phyloP scores from a whole-genome alignment of 164 flowering plant genomes.

The Aristolochia contorta region DNA sequence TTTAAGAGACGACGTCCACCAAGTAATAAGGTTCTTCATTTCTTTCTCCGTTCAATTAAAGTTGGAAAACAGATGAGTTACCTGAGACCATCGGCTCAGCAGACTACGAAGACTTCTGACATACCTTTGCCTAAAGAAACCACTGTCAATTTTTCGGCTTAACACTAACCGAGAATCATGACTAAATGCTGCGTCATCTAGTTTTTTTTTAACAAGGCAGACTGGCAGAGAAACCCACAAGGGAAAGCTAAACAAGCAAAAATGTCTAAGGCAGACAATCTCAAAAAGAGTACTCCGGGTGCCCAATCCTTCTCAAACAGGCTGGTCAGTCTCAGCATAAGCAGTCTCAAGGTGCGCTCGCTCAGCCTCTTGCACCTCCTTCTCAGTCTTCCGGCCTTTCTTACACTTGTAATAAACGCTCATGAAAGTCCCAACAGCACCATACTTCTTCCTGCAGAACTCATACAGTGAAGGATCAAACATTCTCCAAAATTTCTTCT shows the following conservation, averaged over 20 bases:
- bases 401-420: slow-evolving; percentile 93
- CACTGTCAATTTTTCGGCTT: too few relatives aligned
- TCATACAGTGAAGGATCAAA: slow-evolving; percentile 88
- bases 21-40: too few relatives aligned
- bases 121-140: too few relatives aligned
- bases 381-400: slow-evolving; percentile 97
- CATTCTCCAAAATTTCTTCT: slow-evolving; percentile 96
- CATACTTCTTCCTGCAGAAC: slow-evolving; percentile 68
- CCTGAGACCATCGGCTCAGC: too few relatives aligned
- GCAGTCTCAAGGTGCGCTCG: slow-evolving; percentile 70
- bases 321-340: slow-evolving; percentile 50
- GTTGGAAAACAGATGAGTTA: too few relatives aligned
- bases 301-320: neutral
- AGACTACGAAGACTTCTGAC: too few relatives aligned
- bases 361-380: slow-evolving; percentile 96
- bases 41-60: too few relatives aligned
- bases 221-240: neutral
- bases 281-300: neutral
- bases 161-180: too few relatives aligned
- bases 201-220: neutral
- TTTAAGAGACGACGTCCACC: too few relatives aligned
- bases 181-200: neutral
- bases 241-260: neutral
- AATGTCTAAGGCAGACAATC: neutral
- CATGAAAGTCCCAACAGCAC: slow-evolving; percentile 96